Evolutionary conservation across 2,329 filamentous ascomycete species (phyloP).

Genomic region (Fusarium transvaalense): DNA sequence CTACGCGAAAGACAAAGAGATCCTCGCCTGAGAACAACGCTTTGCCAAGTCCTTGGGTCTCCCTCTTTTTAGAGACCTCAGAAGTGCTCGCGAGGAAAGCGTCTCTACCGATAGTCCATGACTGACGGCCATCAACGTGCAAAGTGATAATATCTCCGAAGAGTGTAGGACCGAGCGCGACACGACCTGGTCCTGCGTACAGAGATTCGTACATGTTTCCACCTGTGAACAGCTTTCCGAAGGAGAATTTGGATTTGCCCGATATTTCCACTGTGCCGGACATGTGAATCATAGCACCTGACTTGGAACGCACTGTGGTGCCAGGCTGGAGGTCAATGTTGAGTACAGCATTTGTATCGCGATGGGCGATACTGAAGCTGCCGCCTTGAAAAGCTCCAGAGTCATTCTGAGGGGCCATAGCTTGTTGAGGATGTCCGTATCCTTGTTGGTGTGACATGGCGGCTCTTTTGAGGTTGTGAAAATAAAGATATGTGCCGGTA

Average conservation of each 20-base stretch:
- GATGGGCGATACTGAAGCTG: background rate
- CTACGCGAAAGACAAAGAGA: background rate
- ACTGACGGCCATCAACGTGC: background rate
- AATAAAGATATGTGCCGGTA: accelerated
- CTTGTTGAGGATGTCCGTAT: background rate
- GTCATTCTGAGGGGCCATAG: background rate
- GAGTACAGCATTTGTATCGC: background rate
- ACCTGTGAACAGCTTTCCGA: background rate
- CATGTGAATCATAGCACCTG: background rate
- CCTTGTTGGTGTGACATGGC: background rate
- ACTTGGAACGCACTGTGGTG: background rate
- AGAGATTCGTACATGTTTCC: background rate
- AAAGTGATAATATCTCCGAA: background rate
- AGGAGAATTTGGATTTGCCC: background rate
- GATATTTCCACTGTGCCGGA: background rate
- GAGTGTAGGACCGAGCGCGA: background rate
- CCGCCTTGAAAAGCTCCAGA: background rate
- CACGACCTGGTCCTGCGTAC: background rate
- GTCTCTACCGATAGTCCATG: background rate
- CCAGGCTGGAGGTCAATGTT: background rate
- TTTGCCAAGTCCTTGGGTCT: background rate
- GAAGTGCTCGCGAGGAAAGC: background rate
- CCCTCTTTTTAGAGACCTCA: background rate
- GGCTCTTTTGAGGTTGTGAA: background rate
- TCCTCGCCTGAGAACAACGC: background rate